phyloP scores from a whole-genome alignment of 495 filamentous ascomycete species.

The Penicillium antarcticum region DNA sequence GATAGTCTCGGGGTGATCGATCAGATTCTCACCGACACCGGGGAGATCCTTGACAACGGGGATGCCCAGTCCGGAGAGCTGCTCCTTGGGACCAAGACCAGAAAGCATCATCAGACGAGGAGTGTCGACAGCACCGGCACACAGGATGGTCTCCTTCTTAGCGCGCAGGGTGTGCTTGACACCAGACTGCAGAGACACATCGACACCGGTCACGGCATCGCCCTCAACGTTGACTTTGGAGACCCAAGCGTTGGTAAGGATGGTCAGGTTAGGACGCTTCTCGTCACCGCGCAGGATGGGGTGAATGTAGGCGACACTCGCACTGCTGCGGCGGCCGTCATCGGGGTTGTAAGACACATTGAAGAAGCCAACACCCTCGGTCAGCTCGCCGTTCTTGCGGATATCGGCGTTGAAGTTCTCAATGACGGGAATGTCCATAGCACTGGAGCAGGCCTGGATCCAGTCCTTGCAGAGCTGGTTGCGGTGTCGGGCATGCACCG shows the following conservation, averaged over 20 bases:
- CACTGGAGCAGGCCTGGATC: constrained; percentile 68
- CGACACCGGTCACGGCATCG: constrained; percentile 61
- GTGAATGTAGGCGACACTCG: constrained; percentile 83
- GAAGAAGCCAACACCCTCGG: constrained; percentile 78
- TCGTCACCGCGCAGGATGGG: constrained; percentile 75
- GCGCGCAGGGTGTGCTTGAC: constrained; percentile 55
- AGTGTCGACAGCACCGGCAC: constrained; percentile 75
- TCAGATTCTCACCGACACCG: constrained; percentile 75
- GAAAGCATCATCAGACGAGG: constrained; percentile 71
- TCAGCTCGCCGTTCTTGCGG: constrained; percentile 59
- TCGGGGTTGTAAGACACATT: constrained; percentile 81
- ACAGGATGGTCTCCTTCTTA: constrained; percentile 71
- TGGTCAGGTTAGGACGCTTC: constrained; percentile 71
- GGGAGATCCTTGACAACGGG: constrained; percentile 68
- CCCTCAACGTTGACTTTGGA: constrained; percentile 65
- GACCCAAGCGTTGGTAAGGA: constrained; percentile 78
- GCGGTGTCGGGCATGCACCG: constrained; percentile 69
- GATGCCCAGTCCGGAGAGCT: constrained; percentile 64
- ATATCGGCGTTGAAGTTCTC: constrained; percentile 81
- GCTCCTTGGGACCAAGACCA: constrained; percentile 66
- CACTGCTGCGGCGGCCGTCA: constrained; percentile 71
- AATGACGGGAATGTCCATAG: constrained; percentile 72
- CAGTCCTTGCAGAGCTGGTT: constrained; percentile 85
- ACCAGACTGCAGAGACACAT: constrained; percentile 64
- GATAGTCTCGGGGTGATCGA: constrained; percentile 75